Conservation (phyloP, 1,284 basidiomycete species). For the Pascua sp. region DNA sequence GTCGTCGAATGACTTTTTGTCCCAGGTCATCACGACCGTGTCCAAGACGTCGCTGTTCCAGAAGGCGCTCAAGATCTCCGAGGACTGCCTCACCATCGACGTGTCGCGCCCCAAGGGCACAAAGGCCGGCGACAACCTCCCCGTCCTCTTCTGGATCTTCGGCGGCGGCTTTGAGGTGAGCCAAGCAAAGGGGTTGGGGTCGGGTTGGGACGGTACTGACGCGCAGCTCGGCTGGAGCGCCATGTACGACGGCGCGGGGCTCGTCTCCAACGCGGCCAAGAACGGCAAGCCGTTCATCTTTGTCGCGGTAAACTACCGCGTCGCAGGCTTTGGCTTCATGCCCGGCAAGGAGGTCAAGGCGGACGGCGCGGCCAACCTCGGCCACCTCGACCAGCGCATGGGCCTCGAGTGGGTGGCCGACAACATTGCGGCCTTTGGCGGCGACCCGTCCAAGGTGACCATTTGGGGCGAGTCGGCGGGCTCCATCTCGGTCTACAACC, state of each 20-base stretch:
- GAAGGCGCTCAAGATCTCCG: slow-evolving; percentile 10
- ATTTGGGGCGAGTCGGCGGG: slow-evolving; percentile 63
- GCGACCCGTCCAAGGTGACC: slow-evolving; percentile 41
- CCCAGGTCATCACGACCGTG: slow-evolving; percentile 1
- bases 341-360: slow-evolving; percentile 54
- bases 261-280: slow-evolving; percentile 9
- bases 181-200: not conserved
- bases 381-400: slow-evolving; percentile 48
- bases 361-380: slow-evolving; percentile 56
- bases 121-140: slow-evolving; percentile 24
- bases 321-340: slow-evolving; percentile 48
- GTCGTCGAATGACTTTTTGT: slow-evolving; percentile 1
- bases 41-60: slow-evolving; percentile 1
- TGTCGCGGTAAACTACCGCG: slow-evolving; percentile 60
- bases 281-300: slow-evolving; percentile 53
- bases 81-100: slow-evolving; percentile 30
- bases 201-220: slow-evolving; percentile 2
- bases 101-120: slow-evolving; percentile 21
- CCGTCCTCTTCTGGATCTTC: slow-evolving; percentile 36
- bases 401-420: slow-evolving; percentile 42
- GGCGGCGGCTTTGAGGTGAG: slow-evolving; percentile 30
- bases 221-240: slow-evolving; percentile 13
- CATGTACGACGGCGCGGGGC: slow-evolving; percentile 15
- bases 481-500: slow-evolving; percentile 34
- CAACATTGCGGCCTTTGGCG: slow-evolving; percentile 42